Conservation (phyloP, 1,284 basidiomycete genomes). For the Cystobasidium pallidum region DNA sequence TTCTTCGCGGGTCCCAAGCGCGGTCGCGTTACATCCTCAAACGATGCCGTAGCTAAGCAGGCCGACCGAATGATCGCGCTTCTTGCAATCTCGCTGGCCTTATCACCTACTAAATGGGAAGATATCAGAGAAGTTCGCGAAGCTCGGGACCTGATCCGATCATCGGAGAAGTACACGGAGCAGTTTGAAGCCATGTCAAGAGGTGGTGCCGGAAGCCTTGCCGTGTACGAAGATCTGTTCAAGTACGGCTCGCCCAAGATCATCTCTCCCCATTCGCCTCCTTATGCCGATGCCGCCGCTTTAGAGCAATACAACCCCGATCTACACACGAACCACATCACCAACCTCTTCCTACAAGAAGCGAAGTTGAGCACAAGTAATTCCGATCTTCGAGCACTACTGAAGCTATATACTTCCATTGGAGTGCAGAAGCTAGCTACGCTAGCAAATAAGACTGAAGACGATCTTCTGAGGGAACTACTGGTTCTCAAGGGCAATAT, state of each 20-base stretch:
- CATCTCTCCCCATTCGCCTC: conserved; percentile 83
- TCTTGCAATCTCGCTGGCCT: conserved; percentile 87
- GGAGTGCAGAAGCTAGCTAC: conserved; percentile 88
- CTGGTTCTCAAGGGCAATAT: conserved; percentile 90
- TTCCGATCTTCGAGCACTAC: conserved; percentile 83
- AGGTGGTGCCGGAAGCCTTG: conserved; percentile 76
- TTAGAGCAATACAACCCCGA: conserved; percentile 62
- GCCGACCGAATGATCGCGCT: conserved; percentile 97
- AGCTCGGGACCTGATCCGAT: conserved; percentile 59
- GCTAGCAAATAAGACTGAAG: conserved; percentile 83
- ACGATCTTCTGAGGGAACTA: conserved; percentile 92
- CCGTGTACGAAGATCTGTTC: conserved; percentile 92
- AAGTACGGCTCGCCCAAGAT: conserved; percentile 94
- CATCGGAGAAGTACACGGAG: conserved; percentile 91
- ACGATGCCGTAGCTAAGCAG: conserved; percentile 78
- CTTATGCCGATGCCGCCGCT: conserved; percentile 79
- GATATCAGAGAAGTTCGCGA: conserved; percentile 80
- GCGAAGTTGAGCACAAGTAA: conserved; percentile 76
- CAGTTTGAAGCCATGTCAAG: conserved; percentile 79
- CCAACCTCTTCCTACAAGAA: conserved; percentile 78
- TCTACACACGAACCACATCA: conserved; percentile 83
- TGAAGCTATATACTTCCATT: conserved; percentile 93
- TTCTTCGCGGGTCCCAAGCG: conserved; percentile 39
- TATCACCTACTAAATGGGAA: conserved; percentile 84
- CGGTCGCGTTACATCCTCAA: not conserved